These are phyloP conservation scores for Ambrosia trifida DNA, from an alignment of 129 eudicot species.

Conservation along the genomic window DNA sequence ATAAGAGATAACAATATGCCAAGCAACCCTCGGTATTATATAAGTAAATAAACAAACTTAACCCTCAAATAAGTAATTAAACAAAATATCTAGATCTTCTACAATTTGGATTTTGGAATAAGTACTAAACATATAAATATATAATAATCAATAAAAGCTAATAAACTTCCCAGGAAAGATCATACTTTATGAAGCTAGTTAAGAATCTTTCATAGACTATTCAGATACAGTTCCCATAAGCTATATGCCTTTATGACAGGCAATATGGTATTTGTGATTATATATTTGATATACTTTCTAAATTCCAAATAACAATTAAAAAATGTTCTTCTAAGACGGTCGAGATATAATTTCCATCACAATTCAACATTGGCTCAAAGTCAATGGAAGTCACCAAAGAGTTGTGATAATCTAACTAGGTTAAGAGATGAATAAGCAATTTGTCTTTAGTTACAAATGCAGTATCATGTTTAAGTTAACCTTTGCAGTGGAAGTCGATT, in stretches of 20 bases:
- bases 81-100: not conserved
- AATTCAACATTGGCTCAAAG: not conserved
- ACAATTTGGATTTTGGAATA: not conserved
- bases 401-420: constrained; percentile 1
- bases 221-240: constrained; percentile 6
- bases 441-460: not conserved
- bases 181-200: not conserved
- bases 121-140: not conserved
- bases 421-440: constrained; percentile 3
- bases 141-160: no score
- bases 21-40: not conserved
- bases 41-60: no score
- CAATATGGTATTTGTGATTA: not conserved
- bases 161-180: not conserved
- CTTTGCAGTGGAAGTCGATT: not conserved
- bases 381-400: not conserved
- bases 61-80: not conserved
- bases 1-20: not conserved
- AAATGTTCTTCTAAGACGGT: not conserved
- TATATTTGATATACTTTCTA: not conserved
- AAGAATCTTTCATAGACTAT: not conserved
- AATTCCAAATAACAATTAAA: not conserved
- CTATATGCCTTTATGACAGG: not conserved
- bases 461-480: not conserved
- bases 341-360: not conserved